Conservation (phyloP, 768 basidiomycete species). For the Tylopilus rubrobrunneus region DNA sequence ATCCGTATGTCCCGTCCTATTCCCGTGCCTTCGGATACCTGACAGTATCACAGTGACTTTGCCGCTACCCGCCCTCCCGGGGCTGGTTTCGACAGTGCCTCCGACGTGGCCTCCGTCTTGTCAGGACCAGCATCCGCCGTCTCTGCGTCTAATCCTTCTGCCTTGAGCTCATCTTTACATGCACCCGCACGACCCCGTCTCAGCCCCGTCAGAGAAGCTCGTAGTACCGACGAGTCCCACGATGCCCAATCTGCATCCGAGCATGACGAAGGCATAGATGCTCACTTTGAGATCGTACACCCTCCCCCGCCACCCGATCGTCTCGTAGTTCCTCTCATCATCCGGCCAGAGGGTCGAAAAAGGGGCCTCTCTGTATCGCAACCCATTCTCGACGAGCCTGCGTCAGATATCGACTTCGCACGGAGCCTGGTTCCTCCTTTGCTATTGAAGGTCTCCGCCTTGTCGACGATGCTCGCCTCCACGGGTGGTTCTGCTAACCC, state of each 20-base stretch:
- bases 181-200: conserved; percentile 44
- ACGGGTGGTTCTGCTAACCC: conserved; percentile 68
- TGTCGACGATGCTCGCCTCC: conserved; percentile 73
- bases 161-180: conserved; percentile 43
- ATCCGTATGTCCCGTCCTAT: conserved; percentile 54
- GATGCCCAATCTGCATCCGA: conserved; percentile 23
- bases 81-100: conserved; percentile 55
- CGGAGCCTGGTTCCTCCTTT: conserved; percentile 46
- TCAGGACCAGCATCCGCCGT: conserved; percentile 47
- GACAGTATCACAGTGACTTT: conserved; percentile 51
- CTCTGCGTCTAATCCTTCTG: conserved; percentile 56
- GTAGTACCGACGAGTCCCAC: conserved; percentile 28
- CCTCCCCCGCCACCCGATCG: conserved; percentile 32
- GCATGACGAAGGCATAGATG: conserved; percentile 32
- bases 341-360: conserved; percentile 27
- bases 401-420: conserved; percentile 41
- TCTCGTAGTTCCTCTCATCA: conserved; percentile 14
- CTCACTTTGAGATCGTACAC: conserved; percentile 54
- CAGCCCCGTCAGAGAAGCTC: conserved; percentile 61
- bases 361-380: conserved; percentile 28
- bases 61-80: conserved; percentile 52
- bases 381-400: conserved; percentile 14
- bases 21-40: neutral
- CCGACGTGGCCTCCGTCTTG: conserved; percentile 57
- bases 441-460: conserved; percentile 51